Conservation (phyloP, 805 yeast species). For the Clavispora carvajalis region DNA sequence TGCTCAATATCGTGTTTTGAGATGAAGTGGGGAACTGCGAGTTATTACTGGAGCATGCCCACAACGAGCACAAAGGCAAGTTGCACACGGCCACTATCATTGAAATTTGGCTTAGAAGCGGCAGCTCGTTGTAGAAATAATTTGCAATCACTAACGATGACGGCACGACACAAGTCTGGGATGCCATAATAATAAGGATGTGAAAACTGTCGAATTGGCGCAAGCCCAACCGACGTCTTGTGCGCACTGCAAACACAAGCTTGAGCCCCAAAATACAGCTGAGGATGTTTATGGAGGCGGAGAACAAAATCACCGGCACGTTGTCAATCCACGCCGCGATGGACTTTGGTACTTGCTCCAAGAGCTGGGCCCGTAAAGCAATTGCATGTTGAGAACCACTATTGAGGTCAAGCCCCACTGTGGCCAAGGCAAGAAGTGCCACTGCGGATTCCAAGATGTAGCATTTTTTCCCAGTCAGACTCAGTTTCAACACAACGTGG, state of each 20-base stretch:
- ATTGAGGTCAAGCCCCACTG: slow-evolving; percentile 55
- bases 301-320: slow-evolving; percentile 58
- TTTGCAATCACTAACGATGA: slow-evolving; percentile 60
- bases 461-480: slow-evolving; percentile 42
- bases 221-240: slow-evolving; percentile 73
- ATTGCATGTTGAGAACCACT: slow-evolving; percentile 31
- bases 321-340: slow-evolving; percentile 35
- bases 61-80: slow-evolving; percentile 77
- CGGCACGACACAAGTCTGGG: slow-evolving; percentile 80
- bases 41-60: slow-evolving; percentile 74
- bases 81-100: slow-evolving; percentile 62
- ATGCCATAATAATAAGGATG: slow-evolving; percentile 70
- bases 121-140: slow-evolving; percentile 32
- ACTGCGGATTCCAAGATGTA: slow-evolving; percentile 29
- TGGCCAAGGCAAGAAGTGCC: slow-evolving; percentile 43
- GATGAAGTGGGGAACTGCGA: slow-evolving; percentile 20
- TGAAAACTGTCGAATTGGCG: slow-evolving; percentile 81
- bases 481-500: slow-evolving; percentile 60
- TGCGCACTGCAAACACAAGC: slow-evolving; percentile 59
- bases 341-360: slow-evolving; percentile 16
- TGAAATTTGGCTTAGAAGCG: slow-evolving; percentile 46
- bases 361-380: background rate
- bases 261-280: slow-evolving; percentile 60
- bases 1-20: slow-evolving; percentile 11
- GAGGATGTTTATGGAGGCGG: slow-evolving; percentile 61